phyloP scores from a whole-genome alignment of 2,329 filamentous ascomycete species.

The Aspergillus clavatus region DNA sequence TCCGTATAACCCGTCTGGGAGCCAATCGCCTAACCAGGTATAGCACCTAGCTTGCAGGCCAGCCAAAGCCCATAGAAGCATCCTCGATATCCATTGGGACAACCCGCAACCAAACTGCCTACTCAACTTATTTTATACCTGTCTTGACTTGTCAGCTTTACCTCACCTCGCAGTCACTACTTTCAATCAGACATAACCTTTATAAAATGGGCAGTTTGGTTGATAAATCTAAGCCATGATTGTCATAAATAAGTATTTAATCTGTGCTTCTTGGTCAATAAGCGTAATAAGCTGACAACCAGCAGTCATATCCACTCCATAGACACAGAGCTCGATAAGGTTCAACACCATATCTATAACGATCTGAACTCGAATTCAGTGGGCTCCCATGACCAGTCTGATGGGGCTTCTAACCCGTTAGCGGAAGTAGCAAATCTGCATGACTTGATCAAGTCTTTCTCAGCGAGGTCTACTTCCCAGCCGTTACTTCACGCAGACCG shows the following conservation, averaged over 20 bases:
- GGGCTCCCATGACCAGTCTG: slow-evolving; percentile 1
- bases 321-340: slow-evolving; percentile 54
- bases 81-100: too few species aligned
- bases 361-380: not conserved
- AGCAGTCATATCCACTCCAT: slow-evolving; percentile 52
- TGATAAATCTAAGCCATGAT: not conserved
- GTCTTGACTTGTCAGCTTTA: too few species aligned
- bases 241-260: not conserved
- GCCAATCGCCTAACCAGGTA: too few species aligned
- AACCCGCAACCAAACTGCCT: too few species aligned
- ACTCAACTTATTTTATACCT: too few species aligned
- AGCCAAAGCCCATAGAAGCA: too few species aligned
- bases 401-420: slow-evolving; percentile 21
- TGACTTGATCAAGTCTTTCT: slow-evolving; percentile 64
- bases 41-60: too few species aligned
- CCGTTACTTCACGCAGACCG: slow-evolving; percentile 56
- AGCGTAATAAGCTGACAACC: not conserved
- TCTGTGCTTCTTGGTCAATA: not conserved
- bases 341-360: slow-evolving; percentile 44
- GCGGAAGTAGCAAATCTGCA: slow-evolving; percentile 52
- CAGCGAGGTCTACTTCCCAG: slow-evolving; percentile 61
- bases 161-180: too few species aligned
- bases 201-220: too few species aligned
- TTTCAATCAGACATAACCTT: too few species aligned
- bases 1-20: too few species aligned